phyloP scores from a whole-genome alignment of 345 rosid species.

The Cardiospermum halicacabum region DNA sequence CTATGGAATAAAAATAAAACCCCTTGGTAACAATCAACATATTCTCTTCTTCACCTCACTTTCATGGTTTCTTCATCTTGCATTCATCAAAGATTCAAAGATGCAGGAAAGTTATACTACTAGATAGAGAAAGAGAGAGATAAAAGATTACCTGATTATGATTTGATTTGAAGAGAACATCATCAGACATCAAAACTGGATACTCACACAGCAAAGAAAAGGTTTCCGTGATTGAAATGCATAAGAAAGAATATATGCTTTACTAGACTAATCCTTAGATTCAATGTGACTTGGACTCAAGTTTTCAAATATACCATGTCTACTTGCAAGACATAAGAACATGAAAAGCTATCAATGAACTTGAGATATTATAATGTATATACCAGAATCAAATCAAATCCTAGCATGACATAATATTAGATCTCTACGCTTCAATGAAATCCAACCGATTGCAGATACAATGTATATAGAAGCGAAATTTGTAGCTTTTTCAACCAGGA shows the following conservation, averaged over 20 bases:
- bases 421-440: no score
- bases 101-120: background rate
- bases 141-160: background rate
- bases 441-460: no score
- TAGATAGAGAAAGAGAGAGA: background rate
- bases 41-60: background rate
- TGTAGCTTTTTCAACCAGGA: no score
- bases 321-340: background rate
- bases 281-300: background rate
- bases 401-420: no score
- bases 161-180: no score
- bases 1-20: background rate
- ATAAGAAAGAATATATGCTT: no score
- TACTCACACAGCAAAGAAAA: no score
- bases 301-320: background rate
- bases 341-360: background rate
- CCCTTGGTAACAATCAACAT: background rate
- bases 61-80: background rate
- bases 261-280: background rate
- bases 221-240: no score
- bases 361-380: no score
- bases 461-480: no score
- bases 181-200: no score
- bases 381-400: no score
- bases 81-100: background rate